Conservation (phyloP, 1,284 basidiomycete genomes). For the Ceratobasidium theobromae region DNA sequence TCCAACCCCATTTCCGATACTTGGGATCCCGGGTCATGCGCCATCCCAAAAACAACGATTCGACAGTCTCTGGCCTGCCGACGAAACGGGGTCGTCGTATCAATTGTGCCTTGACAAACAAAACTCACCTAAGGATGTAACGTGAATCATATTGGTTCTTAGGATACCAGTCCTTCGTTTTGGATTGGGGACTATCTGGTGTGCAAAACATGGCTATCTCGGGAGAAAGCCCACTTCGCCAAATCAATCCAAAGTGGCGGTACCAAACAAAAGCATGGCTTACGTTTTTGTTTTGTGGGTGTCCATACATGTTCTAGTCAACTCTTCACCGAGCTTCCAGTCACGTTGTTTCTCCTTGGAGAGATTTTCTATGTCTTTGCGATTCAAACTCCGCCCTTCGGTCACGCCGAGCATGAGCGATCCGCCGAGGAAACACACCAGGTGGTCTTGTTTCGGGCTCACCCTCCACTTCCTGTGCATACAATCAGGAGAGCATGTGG, state of each 20-base stretch:
- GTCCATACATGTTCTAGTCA: conserved; percentile 84
- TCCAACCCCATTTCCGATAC: conserved; percentile 87
- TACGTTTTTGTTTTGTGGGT: conserved; percentile 86
- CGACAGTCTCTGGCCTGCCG: conserved; percentile 86
- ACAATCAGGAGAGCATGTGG: neutral
- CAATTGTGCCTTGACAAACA: neutral
- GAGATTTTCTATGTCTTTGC: conserved; percentile 47
- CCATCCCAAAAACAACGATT: conserved; percentile 84
- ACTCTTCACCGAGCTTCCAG: conserved; percentile 78
- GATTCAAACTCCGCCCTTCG: conserved; percentile 51
- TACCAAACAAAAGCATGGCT: conserved; percentile 41
- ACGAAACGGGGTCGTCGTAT: neutral
- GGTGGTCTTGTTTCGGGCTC: conserved; percentile 89
- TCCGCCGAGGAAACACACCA: conserved; percentile 93
- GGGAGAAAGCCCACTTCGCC: conserved; percentile 69
- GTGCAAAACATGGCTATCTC: conserved; percentile 80
- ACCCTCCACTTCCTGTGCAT: conserved; percentile 63
- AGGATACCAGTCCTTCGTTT: conserved; percentile 80
- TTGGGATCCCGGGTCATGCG: conserved; percentile 79
- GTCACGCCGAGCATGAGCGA: conserved; percentile 89
- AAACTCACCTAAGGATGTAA: conserved; percentile 76
- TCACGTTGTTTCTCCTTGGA: conserved; percentile 64
- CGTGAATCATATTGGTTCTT: conserved; percentile 76
- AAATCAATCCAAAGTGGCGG: conserved; percentile 2
- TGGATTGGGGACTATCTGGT: conserved; percentile 50